These are phyloP conservation scores for Isabelozyma pseudorhagii DNA, from an alignment of 805 yeast genomes.

Conservation along the genomic window DNA sequence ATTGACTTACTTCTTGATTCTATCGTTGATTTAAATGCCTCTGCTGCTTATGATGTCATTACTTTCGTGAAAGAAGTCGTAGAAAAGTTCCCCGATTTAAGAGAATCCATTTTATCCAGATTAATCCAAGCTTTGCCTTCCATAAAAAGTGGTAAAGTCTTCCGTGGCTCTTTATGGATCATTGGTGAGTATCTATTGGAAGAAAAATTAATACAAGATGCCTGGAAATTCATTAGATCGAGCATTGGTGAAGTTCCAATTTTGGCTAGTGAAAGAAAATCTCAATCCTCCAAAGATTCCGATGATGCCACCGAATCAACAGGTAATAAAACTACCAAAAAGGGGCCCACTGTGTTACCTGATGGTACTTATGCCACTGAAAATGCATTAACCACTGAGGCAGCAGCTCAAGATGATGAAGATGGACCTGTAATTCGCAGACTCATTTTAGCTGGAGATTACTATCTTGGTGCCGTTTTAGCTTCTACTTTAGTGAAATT, in stretches of 20 bases:
- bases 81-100: conserved; percentile 82
- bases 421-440: conserved; percentile 73
- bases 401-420: conserved; percentile 29
- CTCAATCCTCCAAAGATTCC: conserved; percentile 16
- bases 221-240: conserved; percentile 84
- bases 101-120: conserved; percentile 60
- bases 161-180: conserved; percentile 93
- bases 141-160: conserved; percentile 84
- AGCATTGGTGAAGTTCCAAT: conserved; percentile 92
- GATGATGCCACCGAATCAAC: conserved; percentile 33
- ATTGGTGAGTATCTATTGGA: conserved; percentile 86
- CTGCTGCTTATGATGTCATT: conserved; percentile 86
- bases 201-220: conserved; percentile 66
- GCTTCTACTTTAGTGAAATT: conserved; percentile 87
- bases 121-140: conserved; percentile 60
- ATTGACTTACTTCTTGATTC: conserved; percentile 86
- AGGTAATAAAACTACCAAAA: conserved; percentile 20
- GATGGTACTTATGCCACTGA: conserved; percentile 99
- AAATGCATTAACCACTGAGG: conserved; percentile 62
- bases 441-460: conserved; percentile 81
- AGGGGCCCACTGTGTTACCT: conserved; percentile 86
- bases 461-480: conserved; percentile 84
- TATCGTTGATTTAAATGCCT: conserved; percentile 76
- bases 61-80: conserved; percentile 92
- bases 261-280: conserved; percentile 63